A percentile compares a stretch with the other conserved stretches of the same genome.
Conservation (phyloP, 441 rosid species). For the Corymbia citriodora region DNA sequence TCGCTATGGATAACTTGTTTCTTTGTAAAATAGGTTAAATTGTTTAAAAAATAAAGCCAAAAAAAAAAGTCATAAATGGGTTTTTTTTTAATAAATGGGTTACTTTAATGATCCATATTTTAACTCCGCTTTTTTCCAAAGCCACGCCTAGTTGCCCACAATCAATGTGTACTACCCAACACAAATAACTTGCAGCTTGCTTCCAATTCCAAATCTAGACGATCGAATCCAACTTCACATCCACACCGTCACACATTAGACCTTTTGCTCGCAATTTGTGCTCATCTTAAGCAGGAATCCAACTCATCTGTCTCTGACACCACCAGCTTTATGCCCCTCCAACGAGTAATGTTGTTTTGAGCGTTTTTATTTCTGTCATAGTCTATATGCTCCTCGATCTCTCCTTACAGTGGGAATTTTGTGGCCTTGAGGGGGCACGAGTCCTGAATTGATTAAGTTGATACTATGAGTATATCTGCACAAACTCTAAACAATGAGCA, state of each 20-base stretch:
- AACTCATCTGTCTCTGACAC: not conserved
- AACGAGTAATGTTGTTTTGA: not conserved
- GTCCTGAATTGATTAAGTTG: not conserved
- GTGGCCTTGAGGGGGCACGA: not conserved
- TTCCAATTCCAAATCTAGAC: not conserved
- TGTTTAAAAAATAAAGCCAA: too few relatives aligned
- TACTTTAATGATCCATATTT: not conserved
- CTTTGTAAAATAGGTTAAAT: too few relatives aligned
- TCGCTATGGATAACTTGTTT: not conserved
- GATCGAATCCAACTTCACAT: not conserved
- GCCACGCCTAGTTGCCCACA: not conserved
- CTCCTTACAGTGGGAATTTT: not conserved
- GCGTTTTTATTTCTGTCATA: not conserved
- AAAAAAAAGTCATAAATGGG: not conserved
- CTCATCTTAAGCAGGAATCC: not conserved
- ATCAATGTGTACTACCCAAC: not conserved
- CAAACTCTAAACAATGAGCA: not conserved
- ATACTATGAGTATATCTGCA: not conserved
- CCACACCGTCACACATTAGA: not conserved
- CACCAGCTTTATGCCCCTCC: not conserved
- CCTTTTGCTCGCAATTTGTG: not conserved
- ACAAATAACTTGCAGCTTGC: not conserved
- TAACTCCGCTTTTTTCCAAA: not conserved
- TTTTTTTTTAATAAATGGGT: too few relatives aligned
- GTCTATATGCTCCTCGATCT: not conserved